Conservation (phyloP, 208 protist species). For the Trypanosoma theileri region DNA sequence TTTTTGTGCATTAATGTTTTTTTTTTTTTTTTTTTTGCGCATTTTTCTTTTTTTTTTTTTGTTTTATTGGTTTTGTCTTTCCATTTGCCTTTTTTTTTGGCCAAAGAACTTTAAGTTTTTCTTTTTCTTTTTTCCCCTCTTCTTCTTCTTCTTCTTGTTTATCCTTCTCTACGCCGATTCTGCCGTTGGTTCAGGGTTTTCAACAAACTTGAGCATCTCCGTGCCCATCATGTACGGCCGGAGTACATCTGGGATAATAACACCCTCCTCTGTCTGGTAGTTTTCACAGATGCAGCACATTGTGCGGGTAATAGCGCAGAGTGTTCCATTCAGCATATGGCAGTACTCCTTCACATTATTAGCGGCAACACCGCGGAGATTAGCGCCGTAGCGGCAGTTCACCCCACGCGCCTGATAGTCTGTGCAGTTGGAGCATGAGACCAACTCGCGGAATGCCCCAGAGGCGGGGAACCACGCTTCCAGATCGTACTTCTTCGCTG, state of each 20-base stretch:
- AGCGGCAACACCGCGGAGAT: constrained; percentile 61
- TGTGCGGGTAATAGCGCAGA: constrained; percentile 97
- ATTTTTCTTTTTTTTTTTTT: not conserved
- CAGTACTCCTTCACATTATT: constrained; percentile 96
- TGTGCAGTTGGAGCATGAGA: constrained; percentile 99
- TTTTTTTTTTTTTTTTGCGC: constrained; percentile 1
- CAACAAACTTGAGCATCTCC: constrained; percentile 75
- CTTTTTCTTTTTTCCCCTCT: not conserved
- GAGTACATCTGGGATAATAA: constrained; percentile 92
- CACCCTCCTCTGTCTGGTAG: constrained; percentile 97
- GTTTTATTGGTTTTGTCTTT: not conserved
- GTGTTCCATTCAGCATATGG: constrained; percentile 99
- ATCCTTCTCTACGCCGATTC: constrained; percentile 29
- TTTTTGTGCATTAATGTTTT: not conserved
- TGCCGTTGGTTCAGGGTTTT: constrained; percentile 20
- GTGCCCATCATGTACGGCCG: constrained; percentile 89
- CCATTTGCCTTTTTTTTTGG: not conserved
- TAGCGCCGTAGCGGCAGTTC: constrained; percentile 89
- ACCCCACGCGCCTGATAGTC: constrained; percentile 98
- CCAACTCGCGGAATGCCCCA: constrained; percentile 97
- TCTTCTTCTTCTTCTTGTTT: constrained; percentile 6
- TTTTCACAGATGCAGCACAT: constrained; percentile 99
- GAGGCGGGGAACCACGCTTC: constrained; percentile 99
- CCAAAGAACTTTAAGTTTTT: not conserved
- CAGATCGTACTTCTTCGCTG: constrained; percentile 99